Conservation (phyloP, 805 yeast genomes). For the Hanseniaspora pseudoguilliermondii region DNA sequence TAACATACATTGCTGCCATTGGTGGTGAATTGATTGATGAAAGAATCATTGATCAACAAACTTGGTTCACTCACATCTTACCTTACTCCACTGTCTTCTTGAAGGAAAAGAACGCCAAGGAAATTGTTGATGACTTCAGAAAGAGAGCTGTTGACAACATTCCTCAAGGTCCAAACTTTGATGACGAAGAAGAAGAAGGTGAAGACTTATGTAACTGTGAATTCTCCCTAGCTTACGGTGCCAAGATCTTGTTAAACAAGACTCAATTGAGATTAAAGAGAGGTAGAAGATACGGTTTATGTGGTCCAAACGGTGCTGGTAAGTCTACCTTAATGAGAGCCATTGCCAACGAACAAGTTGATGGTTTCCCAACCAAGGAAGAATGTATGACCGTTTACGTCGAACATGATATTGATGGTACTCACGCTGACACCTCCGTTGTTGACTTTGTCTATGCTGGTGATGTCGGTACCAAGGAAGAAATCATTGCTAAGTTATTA, state of each 20-base stretch:
- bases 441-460: conserved; percentile 72
- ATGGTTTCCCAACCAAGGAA: conserved; percentile 98
- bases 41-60: conserved; percentile 82
- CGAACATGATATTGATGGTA: conserved; percentile 98
- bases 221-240: conserved; percentile 99
- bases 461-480: conserved; percentile 65
- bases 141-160: conserved; percentile 94
- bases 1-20: conserved; percentile 80
- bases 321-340: conserved; percentile 97
- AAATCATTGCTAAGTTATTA: conserved; percentile 57
- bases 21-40: conserved; percentile 99
- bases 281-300: conserved; percentile 97
- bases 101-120: conserved; percentile 86
- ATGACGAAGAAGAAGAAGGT: conserved; percentile 96
- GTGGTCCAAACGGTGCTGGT: conserved; percentile 99
- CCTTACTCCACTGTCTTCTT: conserved; percentile 94
- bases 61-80: conserved; percentile 80
- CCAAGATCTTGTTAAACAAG: conserved; percentile 98
- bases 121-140: conserved; percentile 85
- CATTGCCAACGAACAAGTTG: conserved; percentile 95
- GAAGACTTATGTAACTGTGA: conserved; percentile 99
- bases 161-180: conserved; percentile 89
- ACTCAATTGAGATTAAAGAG: conserved; percentile 97
- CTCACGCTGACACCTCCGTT: conserved; percentile 92
- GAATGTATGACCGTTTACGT: conserved; percentile 99